These are phyloP conservation scores for Torulaspora gathmanii DNA, from an alignment of 805 yeast genomes.

Conservation along the genomic window DNA sequence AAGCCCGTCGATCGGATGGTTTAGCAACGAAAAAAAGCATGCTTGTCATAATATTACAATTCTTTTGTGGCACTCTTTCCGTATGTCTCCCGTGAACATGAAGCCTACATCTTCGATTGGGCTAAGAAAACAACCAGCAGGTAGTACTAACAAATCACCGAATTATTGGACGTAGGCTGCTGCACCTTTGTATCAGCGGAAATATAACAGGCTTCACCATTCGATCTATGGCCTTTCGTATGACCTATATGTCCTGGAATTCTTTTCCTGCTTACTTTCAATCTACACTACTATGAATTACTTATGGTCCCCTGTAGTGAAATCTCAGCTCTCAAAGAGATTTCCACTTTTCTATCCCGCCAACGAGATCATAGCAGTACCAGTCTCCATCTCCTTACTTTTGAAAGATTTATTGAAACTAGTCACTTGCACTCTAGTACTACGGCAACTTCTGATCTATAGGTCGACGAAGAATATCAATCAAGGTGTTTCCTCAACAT, in stretches of 20 bases:
- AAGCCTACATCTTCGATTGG: neutral
- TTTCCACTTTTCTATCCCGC: slow-evolving; percentile 35
- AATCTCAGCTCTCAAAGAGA: slow-evolving; percentile 30
- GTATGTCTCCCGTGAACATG: slow-evolving; percentile 5
- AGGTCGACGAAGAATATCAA: slow-evolving; percentile 34
- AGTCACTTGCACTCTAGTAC: slow-evolving; percentile 15
- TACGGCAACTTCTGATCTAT: slow-evolving; percentile 31
- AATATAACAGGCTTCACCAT: slow-evolving; percentile 27
- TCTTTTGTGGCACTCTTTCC: slow-evolving; percentile 8
- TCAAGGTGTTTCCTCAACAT: slow-evolving; percentile 37
- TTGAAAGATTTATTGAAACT: slow-evolving; percentile 18
- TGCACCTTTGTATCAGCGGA: slow-evolving; percentile 25
- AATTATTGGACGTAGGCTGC: slow-evolving; percentile 3
- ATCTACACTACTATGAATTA: slow-evolving; percentile 28
- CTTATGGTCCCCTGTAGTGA: slow-evolving; percentile 22
- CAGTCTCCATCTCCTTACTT: slow-evolving; percentile 24
- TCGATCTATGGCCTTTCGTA: slow-evolving; percentile 40
- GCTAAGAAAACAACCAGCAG: neutral
- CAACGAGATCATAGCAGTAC: slow-evolving; percentile 13
- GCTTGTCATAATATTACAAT: slow-evolving; percentile 11
- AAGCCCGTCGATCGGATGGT: neutral
- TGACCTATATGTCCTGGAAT: slow-evolving; percentile 29
- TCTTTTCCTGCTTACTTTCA: slow-evolving; percentile 13
- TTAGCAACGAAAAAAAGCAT: neutral
- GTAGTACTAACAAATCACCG: neutral